Conservation (phyloP, 257 asterid species). For the Solanum microdontum region DNA sequence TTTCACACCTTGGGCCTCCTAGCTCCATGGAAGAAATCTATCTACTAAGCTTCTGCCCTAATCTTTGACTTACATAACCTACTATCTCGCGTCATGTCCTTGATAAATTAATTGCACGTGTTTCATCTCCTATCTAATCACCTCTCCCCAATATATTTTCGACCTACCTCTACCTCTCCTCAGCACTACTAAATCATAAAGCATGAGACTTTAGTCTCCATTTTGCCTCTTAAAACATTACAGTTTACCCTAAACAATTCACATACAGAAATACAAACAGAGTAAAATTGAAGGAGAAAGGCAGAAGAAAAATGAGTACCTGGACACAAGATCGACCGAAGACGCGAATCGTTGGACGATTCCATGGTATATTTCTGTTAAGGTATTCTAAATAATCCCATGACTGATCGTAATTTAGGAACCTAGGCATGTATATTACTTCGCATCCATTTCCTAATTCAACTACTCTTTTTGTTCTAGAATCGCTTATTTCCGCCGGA, state of each 20-base stretch:
- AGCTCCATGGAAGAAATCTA: not conserved
- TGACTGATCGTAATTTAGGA: conserved; percentile 50
- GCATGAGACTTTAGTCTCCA: not conserved
- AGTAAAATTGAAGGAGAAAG: not conserved
- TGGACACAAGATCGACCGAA: conserved; percentile 63
- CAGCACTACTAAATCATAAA: not conserved
- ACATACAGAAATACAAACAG: not conserved
- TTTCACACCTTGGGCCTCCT: not conserved
- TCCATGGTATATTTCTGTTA: conserved; percentile 82
- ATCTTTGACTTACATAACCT: not conserved
- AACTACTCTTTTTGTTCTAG: not conserved
- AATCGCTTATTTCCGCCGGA: not conserved
- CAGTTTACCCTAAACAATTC: not conserved
- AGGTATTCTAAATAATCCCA: conserved; percentile 71
- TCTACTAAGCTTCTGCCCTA: not conserved
- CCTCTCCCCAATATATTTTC: not conserved
- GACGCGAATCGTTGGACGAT: conserved; percentile 77
- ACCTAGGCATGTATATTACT: conserved; percentile 41
- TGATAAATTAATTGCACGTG: not conserved
- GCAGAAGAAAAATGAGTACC: conserved; percentile 21
- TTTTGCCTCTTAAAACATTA: not conserved
- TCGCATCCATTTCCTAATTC: conserved; percentile 71
- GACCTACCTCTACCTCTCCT: not conserved
- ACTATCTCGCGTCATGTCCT: not conserved
- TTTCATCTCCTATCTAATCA: not conserved